phyloP scores from a whole-genome alignment of 345 rosid species.

The Draba incana region DNA sequence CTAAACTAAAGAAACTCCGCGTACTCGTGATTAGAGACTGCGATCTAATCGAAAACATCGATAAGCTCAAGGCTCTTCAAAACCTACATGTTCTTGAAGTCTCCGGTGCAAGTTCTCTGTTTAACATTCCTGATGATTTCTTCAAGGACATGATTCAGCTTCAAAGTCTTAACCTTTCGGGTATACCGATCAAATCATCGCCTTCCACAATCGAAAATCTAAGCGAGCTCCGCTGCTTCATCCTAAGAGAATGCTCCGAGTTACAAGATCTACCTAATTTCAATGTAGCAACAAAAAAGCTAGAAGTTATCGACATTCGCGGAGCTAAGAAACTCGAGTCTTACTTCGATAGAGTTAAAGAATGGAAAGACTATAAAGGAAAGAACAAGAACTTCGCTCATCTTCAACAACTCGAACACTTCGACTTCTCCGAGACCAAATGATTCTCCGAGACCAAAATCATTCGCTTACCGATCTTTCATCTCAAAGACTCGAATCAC shows the following conservation, averaged over 20 bases:
- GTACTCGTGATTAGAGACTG: conserved; percentile 60
- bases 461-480: conserved; percentile 49
- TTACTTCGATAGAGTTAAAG: conserved; percentile 35
- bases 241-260: conserved; percentile 45
- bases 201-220: conserved; percentile 40
- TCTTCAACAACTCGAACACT: conserved; percentile 44
- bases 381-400: conserved; percentile 44
- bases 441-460: conserved; percentile 49
- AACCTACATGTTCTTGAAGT: conserved; percentile 54
- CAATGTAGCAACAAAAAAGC: conserved; percentile 12
- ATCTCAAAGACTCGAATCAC: background rate
- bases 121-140: conserved; percentile 36
- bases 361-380: conserved; percentile 34
- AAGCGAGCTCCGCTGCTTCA: conserved; percentile 48
- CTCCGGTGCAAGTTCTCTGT: conserved; percentile 48
- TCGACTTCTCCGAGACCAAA: conserved; percentile 50
- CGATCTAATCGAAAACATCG: conserved; percentile 35
- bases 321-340: conserved; percentile 42
- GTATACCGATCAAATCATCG: conserved; percentile 33
- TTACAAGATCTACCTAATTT: conserved; percentile 48
- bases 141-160: conserved; percentile 40
- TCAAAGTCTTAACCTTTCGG: conserved; percentile 58
- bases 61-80: conserved; percentile 27
- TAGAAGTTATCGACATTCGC: conserved; percentile 60
- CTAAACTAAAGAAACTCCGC: conserved; percentile 35